phyloP scores from a whole-genome alignment of 495 filamentous ascomycete species.

The Bathelium albidoporum region DNA sequence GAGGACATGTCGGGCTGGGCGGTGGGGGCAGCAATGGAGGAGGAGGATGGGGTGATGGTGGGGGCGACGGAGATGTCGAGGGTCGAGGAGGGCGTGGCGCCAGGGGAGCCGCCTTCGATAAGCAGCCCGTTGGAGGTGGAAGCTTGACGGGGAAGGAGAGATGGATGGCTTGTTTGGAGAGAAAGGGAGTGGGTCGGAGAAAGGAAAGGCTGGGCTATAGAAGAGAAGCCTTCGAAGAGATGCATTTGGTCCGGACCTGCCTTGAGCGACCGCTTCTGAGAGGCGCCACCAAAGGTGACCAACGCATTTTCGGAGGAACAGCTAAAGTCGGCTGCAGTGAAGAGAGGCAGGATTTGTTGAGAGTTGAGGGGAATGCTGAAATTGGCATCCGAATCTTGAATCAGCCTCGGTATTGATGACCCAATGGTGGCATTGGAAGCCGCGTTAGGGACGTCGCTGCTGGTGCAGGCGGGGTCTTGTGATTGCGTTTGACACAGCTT shows the following conservation, averaged over 20 bases:
- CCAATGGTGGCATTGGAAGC: constrained; percentile 68
- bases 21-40: constrained; percentile 13
- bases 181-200: neutral
- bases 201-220: neutral
- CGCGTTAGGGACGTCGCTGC: constrained; percentile 41
- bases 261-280: constrained; percentile 6
- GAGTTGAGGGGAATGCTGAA: constrained; percentile 66
- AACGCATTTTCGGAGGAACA: constrained; percentile 78
- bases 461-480: constrained; percentile 57
- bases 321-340: constrained; percentile 60
- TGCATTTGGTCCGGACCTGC: constrained; percentile 12
- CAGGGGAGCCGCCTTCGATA: constrained; percentile 16
- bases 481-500: constrained; percentile 51
- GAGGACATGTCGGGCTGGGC: neutral
- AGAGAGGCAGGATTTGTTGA: constrained; percentile 58
- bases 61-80: constrained; percentile 1
- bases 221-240: neutral
- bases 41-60: constrained; percentile 7
- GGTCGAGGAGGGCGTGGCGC: constrained; percentile 9
- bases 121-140: constrained; percentile 22
- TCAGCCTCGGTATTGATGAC: constrained; percentile 59
- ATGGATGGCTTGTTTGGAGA: neutral
- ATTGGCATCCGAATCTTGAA: constrained; percentile 51
- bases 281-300: constrained; percentile 52
- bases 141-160: neutral